Conservation (phyloP, 108 stramenopile genomes). For the Nannochloropsis gaditana region DNA sequence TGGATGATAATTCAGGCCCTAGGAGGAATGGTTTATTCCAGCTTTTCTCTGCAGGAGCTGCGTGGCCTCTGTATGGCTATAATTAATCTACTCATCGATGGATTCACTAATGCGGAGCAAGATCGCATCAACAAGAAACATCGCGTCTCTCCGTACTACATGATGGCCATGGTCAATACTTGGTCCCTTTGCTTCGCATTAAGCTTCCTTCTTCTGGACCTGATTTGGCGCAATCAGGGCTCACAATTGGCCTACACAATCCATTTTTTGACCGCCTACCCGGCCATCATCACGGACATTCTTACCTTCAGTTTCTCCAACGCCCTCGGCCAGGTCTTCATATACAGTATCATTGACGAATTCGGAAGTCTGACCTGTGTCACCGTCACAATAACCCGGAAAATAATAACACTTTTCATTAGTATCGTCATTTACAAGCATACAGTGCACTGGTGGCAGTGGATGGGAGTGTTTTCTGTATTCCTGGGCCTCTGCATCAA, state of each 20-base stretch:
- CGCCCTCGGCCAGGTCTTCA: conserved; percentile 19
- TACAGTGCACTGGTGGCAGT: conserved; percentile 20
- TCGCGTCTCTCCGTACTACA: conserved; percentile 7
- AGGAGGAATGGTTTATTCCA: not conserved
- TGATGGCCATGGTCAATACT: conserved; percentile 21
- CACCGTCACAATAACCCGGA: conserved; percentile 9
- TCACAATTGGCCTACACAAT: not conserved
- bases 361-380: not conserved
- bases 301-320: conserved; percentile 4
- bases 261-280: not conserved
- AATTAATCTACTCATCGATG: conserved; percentile 13
- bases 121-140: conserved; percentile 14
- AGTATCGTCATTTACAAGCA: not conserved
- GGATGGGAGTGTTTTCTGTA: conserved; percentile 13
- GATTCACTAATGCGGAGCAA: conserved; percentile 22
- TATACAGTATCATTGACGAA: conserved; percentile 18
- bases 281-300: not conserved
- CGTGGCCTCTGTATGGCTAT: not conserved
- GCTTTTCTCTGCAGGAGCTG: not conserved
- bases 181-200: not conserved
- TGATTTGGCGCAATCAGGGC: not conserved
- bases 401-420: conserved; percentile 10
- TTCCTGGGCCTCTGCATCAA: not conserved
- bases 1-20: not conserved
- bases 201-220: not conserved